These are phyloP conservation scores for Hypoxylon sp. DNA, from an alignment of 2,329 filamentous ascomycete species.

Conservation along the genomic window DNA sequence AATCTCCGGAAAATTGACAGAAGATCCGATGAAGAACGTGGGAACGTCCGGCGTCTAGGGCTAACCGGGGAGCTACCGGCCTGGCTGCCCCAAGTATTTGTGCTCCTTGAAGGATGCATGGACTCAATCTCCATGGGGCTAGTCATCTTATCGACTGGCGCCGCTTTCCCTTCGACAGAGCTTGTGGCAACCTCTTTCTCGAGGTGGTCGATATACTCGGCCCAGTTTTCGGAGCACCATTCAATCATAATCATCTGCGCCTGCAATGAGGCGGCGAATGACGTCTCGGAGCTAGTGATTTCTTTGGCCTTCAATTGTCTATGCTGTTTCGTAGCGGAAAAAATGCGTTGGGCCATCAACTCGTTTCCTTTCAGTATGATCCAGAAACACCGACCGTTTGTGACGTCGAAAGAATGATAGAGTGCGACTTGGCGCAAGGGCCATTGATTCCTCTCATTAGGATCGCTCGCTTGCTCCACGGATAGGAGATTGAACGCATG, in stretches of 20 bases:
- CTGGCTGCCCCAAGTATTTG: slow-evolving; percentile 21
- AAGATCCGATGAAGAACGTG: slow-evolving; percentile 23
- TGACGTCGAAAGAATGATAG: slow-evolving; percentile 46
- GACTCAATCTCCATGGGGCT: slow-evolving; percentile 22
- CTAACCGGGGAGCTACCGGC: slow-evolving; percentile 8
- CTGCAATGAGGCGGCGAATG: slow-evolving; percentile 38
- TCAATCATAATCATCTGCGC: slow-evolving; percentile 43
- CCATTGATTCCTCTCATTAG: slow-evolving; percentile 35
- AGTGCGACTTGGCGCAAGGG: slow-evolving; percentile 42
- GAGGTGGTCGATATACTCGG: slow-evolving; percentile 41
- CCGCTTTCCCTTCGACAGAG: slow-evolving; percentile 31
- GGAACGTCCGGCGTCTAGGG: slow-evolving; percentile 12
- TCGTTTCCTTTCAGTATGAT: slow-evolving; percentile 46
- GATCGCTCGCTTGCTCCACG: slow-evolving; percentile 30
- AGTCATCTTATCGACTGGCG: slow-evolving; percentile 31
- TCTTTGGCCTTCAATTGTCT: slow-evolving; percentile 23
- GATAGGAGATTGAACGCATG: slow-evolving; percentile 45
- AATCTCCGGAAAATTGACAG: slow-evolving; percentile 19
- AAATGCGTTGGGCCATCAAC: slow-evolving; percentile 39
- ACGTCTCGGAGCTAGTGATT: slow-evolving; percentile 30
- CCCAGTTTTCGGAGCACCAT: slow-evolving; percentile 46
- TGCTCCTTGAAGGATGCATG: slow-evolving; percentile 22
- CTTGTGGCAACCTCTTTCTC: slow-evolving; percentile 26
- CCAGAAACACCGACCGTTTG: slow-evolving; percentile 37
- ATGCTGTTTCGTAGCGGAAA: slow-evolving; percentile 13